phyloP scores from a whole-genome alignment of 164 flowering plant genomes.

The Amborella trichopoda region DNA sequence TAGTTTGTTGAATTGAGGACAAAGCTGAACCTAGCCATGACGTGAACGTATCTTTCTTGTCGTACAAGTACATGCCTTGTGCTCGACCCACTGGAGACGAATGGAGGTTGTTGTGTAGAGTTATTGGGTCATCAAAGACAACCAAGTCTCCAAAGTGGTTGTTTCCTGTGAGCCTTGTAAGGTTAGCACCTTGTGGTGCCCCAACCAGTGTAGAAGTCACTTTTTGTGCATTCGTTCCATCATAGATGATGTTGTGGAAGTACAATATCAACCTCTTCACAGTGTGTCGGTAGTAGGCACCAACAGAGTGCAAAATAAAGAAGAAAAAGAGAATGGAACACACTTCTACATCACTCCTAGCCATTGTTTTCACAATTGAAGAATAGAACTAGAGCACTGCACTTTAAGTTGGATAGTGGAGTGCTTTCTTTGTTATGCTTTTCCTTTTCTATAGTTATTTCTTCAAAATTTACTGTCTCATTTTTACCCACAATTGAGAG shows the following conservation, averaged over 20 bases:
- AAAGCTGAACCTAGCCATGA: constrained; percentile 63
- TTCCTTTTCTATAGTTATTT: too few relatives aligned
- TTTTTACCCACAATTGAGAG: too few relatives aligned
- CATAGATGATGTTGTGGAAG: constrained; percentile 66
- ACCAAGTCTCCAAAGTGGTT: constrained; percentile 55
- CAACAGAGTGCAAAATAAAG: too few relatives aligned
- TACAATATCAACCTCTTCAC: constrained; percentile 34
- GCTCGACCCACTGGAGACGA: constrained; percentile 62
- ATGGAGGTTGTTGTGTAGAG: constrained; percentile 42
- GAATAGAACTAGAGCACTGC: too few relatives aligned
- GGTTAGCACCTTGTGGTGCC: constrained; percentile 48
- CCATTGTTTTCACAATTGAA: too few relatives aligned
- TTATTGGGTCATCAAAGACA: constrained; percentile 74
- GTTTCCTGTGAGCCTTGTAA: constrained; percentile 27
- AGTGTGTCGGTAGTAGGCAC: too few relatives aligned
- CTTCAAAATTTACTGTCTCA: too few relatives aligned
- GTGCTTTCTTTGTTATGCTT: too few relatives aligned
- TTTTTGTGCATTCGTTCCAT: constrained; percentile 44
- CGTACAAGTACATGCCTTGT: constrained; percentile 69
- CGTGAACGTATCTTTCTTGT: constrained; percentile 34
- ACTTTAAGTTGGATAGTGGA: too few relatives aligned
- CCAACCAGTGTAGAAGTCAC: constrained; percentile 64
- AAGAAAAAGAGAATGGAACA: too few relatives aligned
- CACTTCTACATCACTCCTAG: too few relatives aligned
- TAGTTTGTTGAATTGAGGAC: constrained; percentile 48